Percentiles rank a stretch among this genome's conserved stretches.
Conservation (phyloP, 1,284 basidiomycete species). For the Apiotrichum sp. region DNA sequence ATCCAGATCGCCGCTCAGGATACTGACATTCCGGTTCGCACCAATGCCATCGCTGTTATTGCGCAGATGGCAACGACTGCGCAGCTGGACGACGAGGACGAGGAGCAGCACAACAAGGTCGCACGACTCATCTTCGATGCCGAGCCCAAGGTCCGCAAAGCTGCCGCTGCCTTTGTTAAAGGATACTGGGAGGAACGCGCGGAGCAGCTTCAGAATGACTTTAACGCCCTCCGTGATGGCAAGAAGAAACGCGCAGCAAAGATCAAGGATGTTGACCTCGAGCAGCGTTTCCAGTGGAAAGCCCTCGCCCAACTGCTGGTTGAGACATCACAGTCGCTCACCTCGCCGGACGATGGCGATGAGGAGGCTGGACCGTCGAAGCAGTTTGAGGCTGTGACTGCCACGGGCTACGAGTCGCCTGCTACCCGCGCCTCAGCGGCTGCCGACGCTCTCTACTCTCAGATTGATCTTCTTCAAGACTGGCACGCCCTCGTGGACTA, state of each 20-base stretch:
- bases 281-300: slow-evolving; percentile 46
- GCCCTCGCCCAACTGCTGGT: slow-evolving; percentile 49
- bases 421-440: slow-evolving; percentile 56
- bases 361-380: slow-evolving; percentile 14
- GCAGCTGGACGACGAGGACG: slow-evolving; percentile 71
- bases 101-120: slow-evolving; percentile 56
- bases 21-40: slow-evolving; percentile 73
- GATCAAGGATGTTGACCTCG: slow-evolving; percentile 30
- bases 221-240: slow-evolving; percentile 20
- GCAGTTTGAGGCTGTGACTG: background rate
- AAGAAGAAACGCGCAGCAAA: slow-evolving; percentile 41
- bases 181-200: slow-evolving; percentile 72
- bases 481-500: slow-evolving; percentile 80
- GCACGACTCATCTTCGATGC: slow-evolving; percentile 83
- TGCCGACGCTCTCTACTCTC: slow-evolving; percentile 82
- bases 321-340: slow-evolving; percentile 47
- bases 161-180: slow-evolving; percentile 73
- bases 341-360: slow-evolving; percentile 20
- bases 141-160: slow-evolving; percentile 73
- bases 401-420: slow-evolving; percentile 10
- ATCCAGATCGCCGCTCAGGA: slow-evolving; percentile 90
- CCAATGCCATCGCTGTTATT: slow-evolving; percentile 77
- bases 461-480: slow-evolving; percentile 65
- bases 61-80: slow-evolving; percentile 72
- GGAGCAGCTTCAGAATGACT: slow-evolving; percentile 52